These are phyloP conservation scores for Aristolochia californica DNA, from an alignment of 164 flowering plant species.

Conservation along the genomic window DNA sequence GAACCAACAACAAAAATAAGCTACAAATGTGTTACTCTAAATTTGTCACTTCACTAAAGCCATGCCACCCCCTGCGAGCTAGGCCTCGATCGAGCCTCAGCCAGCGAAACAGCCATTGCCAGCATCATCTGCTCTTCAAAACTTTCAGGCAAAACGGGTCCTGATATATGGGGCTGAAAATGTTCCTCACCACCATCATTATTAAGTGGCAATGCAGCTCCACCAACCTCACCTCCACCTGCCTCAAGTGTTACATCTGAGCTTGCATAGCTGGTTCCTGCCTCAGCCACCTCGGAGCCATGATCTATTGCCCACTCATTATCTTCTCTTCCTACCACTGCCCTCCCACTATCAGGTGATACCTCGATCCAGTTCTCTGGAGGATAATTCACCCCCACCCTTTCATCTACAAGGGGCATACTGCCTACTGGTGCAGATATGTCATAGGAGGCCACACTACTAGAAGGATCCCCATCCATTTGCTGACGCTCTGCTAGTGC, in stretches of 20 bases:
- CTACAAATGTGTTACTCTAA: not conserved
- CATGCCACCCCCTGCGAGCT: slow-evolving; percentile 53
- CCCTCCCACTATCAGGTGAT: slow-evolving; percentile 22
- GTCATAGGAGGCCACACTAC: slow-evolving; percentile 10
- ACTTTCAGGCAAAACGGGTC: slow-evolving; percentile 61
- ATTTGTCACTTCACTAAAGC: slow-evolving; percentile 22
- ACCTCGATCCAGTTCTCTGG: slow-evolving; percentile 22
- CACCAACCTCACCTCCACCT: not conserved
- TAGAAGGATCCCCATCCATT: slow-evolving; percentile 28
- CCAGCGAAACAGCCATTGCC: slow-evolving; percentile 91
- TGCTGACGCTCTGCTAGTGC: slow-evolving; percentile 87
- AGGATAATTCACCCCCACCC: slow-evolving; percentile 21
- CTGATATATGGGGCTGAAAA: slow-evolving; percentile 23
- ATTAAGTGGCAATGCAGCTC: slow-evolving; percentile 16
- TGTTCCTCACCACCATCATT: slow-evolving; percentile 22
- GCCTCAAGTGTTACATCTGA: slow-evolving; percentile 36
- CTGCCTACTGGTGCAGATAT: slow-evolving; percentile 11
- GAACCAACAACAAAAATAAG: not conserved
- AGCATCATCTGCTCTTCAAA: slow-evolving; percentile 97
- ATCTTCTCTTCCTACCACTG: slow-evolving; percentile 22
- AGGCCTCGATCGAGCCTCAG: slow-evolving; percentile 58
- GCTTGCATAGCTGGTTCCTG: slow-evolving; percentile 56
- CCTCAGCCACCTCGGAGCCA: slow-evolving; percentile 53
- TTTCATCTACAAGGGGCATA: slow-evolving; percentile 21
- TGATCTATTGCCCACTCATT: slow-evolving; percentile 36